Percentiles rank a stretch among this genome's conserved stretches.
Conservation (phyloP, 2,329 filamentous ascomycete species). For the Ascocoryne sarcoides region DNA sequence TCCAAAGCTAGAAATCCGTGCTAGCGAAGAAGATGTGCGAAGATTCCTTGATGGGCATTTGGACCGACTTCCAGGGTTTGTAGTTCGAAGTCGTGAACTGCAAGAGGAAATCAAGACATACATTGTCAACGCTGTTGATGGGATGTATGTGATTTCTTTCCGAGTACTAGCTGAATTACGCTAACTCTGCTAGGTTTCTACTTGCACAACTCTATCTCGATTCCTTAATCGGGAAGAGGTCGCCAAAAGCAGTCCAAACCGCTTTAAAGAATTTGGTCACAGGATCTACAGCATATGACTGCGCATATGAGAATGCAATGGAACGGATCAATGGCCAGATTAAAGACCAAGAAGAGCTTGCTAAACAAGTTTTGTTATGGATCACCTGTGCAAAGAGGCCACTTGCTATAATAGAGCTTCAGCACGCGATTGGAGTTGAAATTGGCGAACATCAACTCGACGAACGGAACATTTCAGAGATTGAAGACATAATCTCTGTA, state of each 20-base stretch:
- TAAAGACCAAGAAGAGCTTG: slow-evolving; percentile 27
- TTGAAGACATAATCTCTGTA: slow-evolving; percentile 15
- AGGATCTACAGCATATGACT: slow-evolving; percentile 28
- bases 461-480: slow-evolving; percentile 28
- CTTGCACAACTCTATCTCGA: slow-evolving; percentile 16
- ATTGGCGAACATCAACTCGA: slow-evolving; percentile 24
- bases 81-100: slow-evolving; percentile 11
- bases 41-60: slow-evolving; percentile 23
- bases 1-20: slow-evolving; percentile 24
- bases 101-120: slow-evolving; percentile 16
- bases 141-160: slow-evolving; percentile 19
- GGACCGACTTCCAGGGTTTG: slow-evolving; percentile 12
- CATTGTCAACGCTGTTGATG: slow-evolving; percentile 13
- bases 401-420: slow-evolving; percentile 31
- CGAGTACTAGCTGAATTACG: not conserved
- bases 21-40: slow-evolving; percentile 24
- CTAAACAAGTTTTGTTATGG: slow-evolving; percentile 30
- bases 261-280: slow-evolving; percentile 27
- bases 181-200: slow-evolving; percentile 24
- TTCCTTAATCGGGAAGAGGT: slow-evolving; percentile 27
- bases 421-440: slow-evolving; percentile 35
- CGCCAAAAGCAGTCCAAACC: slow-evolving; percentile 27
- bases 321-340: slow-evolving; percentile 34
- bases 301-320: slow-evolving; percentile 36
- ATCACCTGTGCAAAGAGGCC: slow-evolving; percentile 31